Evolutionary conservation across 441 rosid species (phyloP).

Genomic region (Heliophila coronopifolia): DNA sequence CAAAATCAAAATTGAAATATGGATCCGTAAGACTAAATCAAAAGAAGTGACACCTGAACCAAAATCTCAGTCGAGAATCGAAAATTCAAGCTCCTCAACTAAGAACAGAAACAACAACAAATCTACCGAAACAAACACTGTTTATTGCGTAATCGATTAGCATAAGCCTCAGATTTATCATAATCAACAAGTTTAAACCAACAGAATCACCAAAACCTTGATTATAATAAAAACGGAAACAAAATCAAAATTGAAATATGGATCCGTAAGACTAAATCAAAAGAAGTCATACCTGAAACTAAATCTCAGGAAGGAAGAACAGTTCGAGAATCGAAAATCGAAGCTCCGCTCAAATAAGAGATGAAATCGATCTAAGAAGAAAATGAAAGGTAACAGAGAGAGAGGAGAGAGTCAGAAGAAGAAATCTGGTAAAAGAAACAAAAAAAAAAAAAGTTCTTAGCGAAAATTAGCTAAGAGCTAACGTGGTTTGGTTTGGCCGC

Average conservation of each 20-base stretch:
- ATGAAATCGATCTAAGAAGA: too few relatives aligned
- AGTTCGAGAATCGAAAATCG: background rate
- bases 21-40: conserved; percentile 3
- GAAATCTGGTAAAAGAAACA: too few relatives aligned
- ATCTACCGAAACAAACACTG: background rate
- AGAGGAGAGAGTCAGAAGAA: conserved; percentile 7
- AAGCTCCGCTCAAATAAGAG: too few relatives aligned
- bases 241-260: conserved; percentile 4
- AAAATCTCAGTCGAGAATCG: conserved; percentile 7
- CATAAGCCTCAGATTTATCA: conserved; percentile 7
- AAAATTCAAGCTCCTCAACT: background rate
- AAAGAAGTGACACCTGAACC: conserved; percentile 16
- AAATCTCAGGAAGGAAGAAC: conserved; percentile 11
- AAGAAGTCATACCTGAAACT: conserved; percentile 17
- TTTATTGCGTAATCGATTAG: background rate
- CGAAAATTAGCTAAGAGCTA: conserved; percentile 33
- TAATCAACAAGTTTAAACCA: background rate
- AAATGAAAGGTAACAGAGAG: conserved; percentile 10
- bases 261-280: conserved; percentile 3
- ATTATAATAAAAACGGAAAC: background rate
- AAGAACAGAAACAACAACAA: conserved; percentile 1
- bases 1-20: conserved; percentile 3
- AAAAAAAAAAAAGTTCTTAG: conserved; percentile 12
- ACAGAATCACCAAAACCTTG: background rate
- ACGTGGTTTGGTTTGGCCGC: conserved; percentile 28